Percentiles rank a stretch among this genome's conserved stretches.
Evolutionary conservation across 1,284 basidiomycete genomes (phyloP).

Genomic region (Boletus hoseneyae): DNA sequence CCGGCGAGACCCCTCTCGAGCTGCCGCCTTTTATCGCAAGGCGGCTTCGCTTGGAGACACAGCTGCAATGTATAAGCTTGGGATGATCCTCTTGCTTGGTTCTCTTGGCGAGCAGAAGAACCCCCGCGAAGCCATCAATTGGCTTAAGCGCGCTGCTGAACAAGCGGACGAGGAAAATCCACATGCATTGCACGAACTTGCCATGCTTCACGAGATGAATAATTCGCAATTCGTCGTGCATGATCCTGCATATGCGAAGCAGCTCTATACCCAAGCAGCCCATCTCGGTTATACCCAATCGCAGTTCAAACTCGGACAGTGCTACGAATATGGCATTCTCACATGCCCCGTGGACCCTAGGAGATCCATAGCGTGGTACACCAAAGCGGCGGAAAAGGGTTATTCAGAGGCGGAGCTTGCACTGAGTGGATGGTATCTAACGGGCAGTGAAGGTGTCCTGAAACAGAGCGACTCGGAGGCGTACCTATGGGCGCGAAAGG

Average conservation of each 20-base stretch:
- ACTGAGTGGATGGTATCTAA: conserved; percentile 96
- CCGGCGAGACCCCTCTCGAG: conserved; percentile 80
- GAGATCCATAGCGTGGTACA: conserved; percentile 97
- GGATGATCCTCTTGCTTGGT: conserved; percentile 91
- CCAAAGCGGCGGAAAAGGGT: conserved; percentile 94
- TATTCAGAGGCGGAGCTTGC: conserved; percentile 94
- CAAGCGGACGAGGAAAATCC: conserved; percentile 99
- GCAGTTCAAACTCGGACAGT: conserved; percentile 94
- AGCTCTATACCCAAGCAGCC: conserved; percentile 88
- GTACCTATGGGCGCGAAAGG: conserved; percentile 92
- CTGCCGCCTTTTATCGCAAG: conserved; percentile 95
- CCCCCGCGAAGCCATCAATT: conserved; percentile 88
- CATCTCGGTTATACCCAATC: conserved; percentile 92
- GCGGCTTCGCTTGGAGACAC: conserved; percentile 95
- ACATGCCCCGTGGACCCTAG: conserved; percentile 92
- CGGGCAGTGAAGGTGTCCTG: conserved; percentile 90
- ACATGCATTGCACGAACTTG: conserved; percentile 97
- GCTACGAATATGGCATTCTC: conserved; percentile 90
- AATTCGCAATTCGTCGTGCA: conserved; percentile 63
- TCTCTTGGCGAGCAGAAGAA: conserved; percentile 83
- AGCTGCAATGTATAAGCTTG: conserved; percentile 98
- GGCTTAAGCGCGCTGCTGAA: conserved; percentile 92
- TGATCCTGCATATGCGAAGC: conserved; percentile 81
- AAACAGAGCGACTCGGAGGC: conserved; percentile 98
- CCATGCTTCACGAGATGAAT: conserved; percentile 81